These are phyloP conservation scores for Thuja plicata DNA, from an alignment of 83 land plant genomes.

Conservation along the genomic window DNA sequence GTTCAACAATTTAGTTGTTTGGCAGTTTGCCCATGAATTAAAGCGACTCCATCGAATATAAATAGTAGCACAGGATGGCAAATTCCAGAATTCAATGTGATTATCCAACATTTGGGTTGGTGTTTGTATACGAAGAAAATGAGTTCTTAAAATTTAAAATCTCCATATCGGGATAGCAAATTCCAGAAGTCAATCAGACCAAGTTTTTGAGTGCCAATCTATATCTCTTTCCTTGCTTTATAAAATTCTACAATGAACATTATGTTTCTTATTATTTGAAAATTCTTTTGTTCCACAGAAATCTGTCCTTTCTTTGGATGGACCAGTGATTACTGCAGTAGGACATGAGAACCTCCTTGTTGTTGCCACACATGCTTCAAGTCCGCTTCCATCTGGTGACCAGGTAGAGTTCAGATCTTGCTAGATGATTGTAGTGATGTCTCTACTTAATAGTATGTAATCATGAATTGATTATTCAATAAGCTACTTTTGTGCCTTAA, in stretches of 20 bases:
- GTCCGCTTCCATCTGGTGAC: slow-evolving; percentile 71
- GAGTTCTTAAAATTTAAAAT: background rate
- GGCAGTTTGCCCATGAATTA: background rate
- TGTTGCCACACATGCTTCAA: slow-evolving; percentile 80
- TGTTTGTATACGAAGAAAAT: background rate
- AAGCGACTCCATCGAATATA: background rate
- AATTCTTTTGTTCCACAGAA: slow-evolving; percentile 40
- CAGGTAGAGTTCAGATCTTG: slow-evolving; percentile 50
- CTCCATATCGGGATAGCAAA: background rate
- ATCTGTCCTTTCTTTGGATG: slow-evolving; percentile 68
- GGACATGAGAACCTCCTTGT: slow-evolving; percentile 74
- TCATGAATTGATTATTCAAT: background rate
- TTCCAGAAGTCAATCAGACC: background rate
- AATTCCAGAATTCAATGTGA: background rate
- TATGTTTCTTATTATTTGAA: background rate
- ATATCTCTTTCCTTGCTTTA: background rate
- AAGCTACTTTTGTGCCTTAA: background rate
- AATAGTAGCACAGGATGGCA: background rate
- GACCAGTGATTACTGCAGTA: slow-evolving; percentile 87
- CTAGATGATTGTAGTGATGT: background rate
- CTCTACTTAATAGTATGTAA: background rate
- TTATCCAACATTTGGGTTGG: background rate
- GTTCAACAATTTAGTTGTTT: background rate
- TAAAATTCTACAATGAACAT: background rate
- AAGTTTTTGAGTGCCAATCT: background rate